Base-by-base conservation (phyloP, 352 stramenopile genomes). In the Aphanomyces cochlioides region DNA sequence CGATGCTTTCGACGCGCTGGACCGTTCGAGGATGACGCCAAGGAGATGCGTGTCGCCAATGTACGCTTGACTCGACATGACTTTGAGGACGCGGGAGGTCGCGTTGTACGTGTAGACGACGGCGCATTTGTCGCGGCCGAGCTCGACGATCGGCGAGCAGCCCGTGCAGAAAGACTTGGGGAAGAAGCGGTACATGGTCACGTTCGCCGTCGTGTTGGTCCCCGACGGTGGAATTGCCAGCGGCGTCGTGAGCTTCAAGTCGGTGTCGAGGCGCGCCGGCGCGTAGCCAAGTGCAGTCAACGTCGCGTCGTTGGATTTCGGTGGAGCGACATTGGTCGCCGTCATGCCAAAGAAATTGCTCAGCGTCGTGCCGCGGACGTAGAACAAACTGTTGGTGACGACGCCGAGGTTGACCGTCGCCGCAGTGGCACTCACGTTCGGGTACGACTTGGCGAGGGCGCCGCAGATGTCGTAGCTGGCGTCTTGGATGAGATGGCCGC, bases 171-270 rank as follows among this genome's bases (percentile, higher is more conserved):
- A 70, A 6, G 48, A 7, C 3, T 50, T 47, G 19, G 7, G 13
- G 34, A 48, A 63, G 38, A 70, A 61, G 15, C 64, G 64, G 39
- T 64, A 70, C 54, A 61, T 61, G 54, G 54, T 40, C 28, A 61
- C 19, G 54, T 61, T 61, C 6, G 54, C 34, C 3, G 7, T 19
- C 54, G 3, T 15, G 19, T 45, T 10, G 12, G 43, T 37, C 28
- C 54, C 54, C 10, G 19, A 37, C 17, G 54, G 7, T 12, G 54
- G 54, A n/a, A 61, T 40, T 28, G 21, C 10, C 8, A 58, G 8
- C 7, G 50, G 15, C 21, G 54, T 61, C 54, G 64, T 70, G 13
- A 70, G 19, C 10, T 50, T 47, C 37, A 61, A 39, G 54, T 70
- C 64, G 54, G 12, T 13, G 40, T 60, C 38, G 5, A 40, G 19